Base-by-base conservation (phyloP, 202 grass and related monocot species). In the Carex sylvatica region DNA sequence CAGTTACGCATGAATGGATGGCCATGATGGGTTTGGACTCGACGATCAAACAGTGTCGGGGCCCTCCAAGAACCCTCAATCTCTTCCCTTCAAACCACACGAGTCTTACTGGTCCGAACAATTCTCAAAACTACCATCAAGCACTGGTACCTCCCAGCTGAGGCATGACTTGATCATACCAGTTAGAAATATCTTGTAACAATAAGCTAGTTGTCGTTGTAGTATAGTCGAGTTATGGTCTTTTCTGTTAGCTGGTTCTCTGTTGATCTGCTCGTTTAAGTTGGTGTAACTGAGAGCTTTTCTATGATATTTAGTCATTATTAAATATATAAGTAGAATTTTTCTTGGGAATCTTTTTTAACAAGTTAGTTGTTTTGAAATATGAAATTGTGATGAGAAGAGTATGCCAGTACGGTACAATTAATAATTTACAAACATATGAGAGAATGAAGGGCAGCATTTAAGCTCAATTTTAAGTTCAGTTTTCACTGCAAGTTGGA, bases 1-100 rank as follows among this genome's bases (percentile, higher is more conserved):
- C 54, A 9, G 73, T 85, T 9, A 81, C 44, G 10, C 77, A 82
- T 20, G 85, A 86, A 44, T 86, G 85, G 85, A 82, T 74, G 78
- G 78, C 6, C n/a, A 73, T 82, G 80, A 82, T 82, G 80, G 80
- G 46, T 52, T 67, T 67, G 23, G 80, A 82, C 2, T 10, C 56
- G 40, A 8, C 24, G 23, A 65, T 63, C 24, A 66, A 72, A 71
- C 52, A 55, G 35, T 61, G 22, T 22, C 62, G 67, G 4, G 44
- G 78, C 20, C 78, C 78, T 74, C 55, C 75, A 31, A 82, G 36
- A 54, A 86, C 85, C 12, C 85, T 86, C 2, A 79, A 86, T 1
- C 78, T 86, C 65, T 86, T 86, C 66, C 85, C 85, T 1, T 62
- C 85, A 22, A 86, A 61, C 38, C 47, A 78, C 56, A 46, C 68